Evolutionary conservation across 2,329 filamentous ascomycete genomes (phyloP), one percentile per base, ranked within the genome.

Genomic region (Thielaviopsis musarum): DNA sequence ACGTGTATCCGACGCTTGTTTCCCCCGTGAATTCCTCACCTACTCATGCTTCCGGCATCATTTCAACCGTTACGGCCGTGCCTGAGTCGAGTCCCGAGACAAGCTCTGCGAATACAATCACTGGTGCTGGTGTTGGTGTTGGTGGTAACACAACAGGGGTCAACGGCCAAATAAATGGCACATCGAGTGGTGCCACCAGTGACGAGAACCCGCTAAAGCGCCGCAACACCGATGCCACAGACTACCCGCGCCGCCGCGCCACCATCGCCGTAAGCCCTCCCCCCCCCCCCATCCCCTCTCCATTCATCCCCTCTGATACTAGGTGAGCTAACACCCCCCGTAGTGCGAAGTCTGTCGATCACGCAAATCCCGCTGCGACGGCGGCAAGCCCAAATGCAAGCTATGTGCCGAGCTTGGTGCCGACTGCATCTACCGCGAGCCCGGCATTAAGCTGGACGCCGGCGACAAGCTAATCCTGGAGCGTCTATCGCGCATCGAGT

Each of bases 381-480:
- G 87, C 58, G 85, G 79, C 10, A 83, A 88, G 65, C 88, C 88
- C 52, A 91, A 90, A 70, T 93, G 88, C 73, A 86, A 88, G 70
- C 81, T 93, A 41, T 93, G 88, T 71, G 83, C 84, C 10, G 88
- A 91, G 68, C 75, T 91, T 49, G 86, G 87, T 59, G 88, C 87
- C 52, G 86, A 91, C 63, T 93, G 88, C 70, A 79, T 91, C 64
- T 93, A 93, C 70, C 81, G 88, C 63, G 88, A 93, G 69, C 88
- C 88, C 6, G 87, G 87, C 2, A 88, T 91, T 74, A 93, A 93
- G 72, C 79, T 93, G 10, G 88, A 93, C 69, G 87, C 87, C 41
- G 88, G 88, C 64, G 88, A 91, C 74, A 91, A 91, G 72, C 75
- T 93, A 60, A 93, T 93, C 62, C 73, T 93, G 45, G 88, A 91